Evolutionary conservation across 495 filamentous ascomycete species (phyloP), one percentile per base, ranked within the genome.

Genomic region (Patellaria atrata): DNA sequence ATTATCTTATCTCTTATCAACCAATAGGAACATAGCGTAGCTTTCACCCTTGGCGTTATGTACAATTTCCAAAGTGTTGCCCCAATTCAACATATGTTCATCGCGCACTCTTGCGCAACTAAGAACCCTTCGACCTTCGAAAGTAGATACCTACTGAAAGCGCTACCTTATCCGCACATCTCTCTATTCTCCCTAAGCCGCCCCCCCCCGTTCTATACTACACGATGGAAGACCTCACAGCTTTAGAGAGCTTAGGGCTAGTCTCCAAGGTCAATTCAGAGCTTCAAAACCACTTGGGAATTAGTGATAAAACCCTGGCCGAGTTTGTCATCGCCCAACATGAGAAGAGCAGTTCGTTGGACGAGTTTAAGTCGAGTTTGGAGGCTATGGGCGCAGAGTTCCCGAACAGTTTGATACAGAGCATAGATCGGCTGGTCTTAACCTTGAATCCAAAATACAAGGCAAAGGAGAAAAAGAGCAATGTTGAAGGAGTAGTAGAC

Each of bases 291-390:
- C 81, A 97, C 59, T 59, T 97, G 35, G 84, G 87, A 21, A 76
- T 94, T 50, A 79, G 65, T 56, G 87, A 97, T 53, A 94, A 92
- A 61, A 93, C 83, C 1, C 64, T 96, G 12, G 85, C 89, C 32
- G 89, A 96, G 56, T 97, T 91, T 54, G 69, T 96, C 37, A 94
- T 97, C 45, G 81, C 76, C 41, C 81, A 91, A 45, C 82, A 92
- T 47, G 52, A 78, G 48, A 72, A 85, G 73, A 82, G 75, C 61
- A 59, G 57, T 12, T 67, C 64, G 2, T 61, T 81, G 29, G 51
- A 63, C 11, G 73, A 78, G 4, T 93, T 93, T 59, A 71, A 75
- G 59, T 64, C 68, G 46, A 62, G 70, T 43, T 69, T 87, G 37
- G 70, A 73, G 37, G 67, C 68, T 15, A 75, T 87, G 59, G 82